Evolutionary conservation across 2,329 filamentous ascomycete species (phyloP), one percentile per base, ranked within the genome.

Genomic region (Apiospora kogelbergensis): DNA sequence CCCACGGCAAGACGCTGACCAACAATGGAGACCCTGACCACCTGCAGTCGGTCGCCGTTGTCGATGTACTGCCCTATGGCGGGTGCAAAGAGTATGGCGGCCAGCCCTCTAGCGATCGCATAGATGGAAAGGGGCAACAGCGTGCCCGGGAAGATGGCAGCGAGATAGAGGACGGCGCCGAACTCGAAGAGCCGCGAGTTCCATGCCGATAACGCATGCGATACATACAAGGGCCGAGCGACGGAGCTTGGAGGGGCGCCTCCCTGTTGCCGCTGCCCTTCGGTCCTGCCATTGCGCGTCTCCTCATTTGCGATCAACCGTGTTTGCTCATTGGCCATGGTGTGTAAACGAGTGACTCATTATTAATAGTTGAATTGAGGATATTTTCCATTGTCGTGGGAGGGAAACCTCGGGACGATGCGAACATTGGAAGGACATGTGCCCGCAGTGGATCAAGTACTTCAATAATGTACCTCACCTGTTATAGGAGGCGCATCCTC

Each of bases 61-160:
- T 94, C 91, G 45, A 94, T 86, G 46, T 83, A 83, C 1, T 76
- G 74, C 1, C 91, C 91, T 6, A 93, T 77, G 63, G 81, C 81
- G 15, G 88, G 86, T 0, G 90, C 86, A 7, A 92, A 80, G 0
- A 89, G 37, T 4, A 91, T 85, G 0, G 89, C 89, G 0, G 88
- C 82, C 0, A 83, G 79, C 6, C 87, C 84, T 26, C 91, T 86
- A 6, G 85, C 81, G 7, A 93, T 79, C 0, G 91, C 91, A 74
- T 93, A 94, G n/a, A 90, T 80, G 0, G 91, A 93, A 68, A 90
- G 84, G 44, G 88, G 90, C 26, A 91, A 82, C 26, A 94, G 80
- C 0, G 90, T 92, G 0, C 82, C 79, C 0, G 86, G 86, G 72
- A 83, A 90, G 63, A 88, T 83, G 0, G 82, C 78, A 0, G 87